Base-by-base conservation (phyloP, 805 yeast species). In the Schizosaccharomyces japonicus region DNA sequence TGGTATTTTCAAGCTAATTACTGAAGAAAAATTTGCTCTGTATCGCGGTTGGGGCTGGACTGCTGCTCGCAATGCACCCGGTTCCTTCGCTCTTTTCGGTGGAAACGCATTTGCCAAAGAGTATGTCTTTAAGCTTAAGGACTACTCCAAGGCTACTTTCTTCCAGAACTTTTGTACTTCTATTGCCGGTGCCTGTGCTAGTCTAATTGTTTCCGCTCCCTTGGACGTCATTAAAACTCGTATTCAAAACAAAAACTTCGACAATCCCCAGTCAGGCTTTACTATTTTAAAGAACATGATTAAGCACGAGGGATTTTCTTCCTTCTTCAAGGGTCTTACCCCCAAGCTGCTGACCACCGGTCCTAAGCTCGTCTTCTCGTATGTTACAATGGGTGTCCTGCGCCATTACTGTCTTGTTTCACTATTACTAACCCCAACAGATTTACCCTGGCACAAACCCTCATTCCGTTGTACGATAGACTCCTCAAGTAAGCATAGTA, bases 11-110 rank as follows among this genome's bases (percentile, higher is more conserved):
- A 79, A 73, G 64, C 82, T 90, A 58, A 61, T 90, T 51, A 59
- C 69, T 49, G 98, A 90, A 60, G 98, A 90, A 66, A 96, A 98
- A 17, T 71, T 83, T 50, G 83, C 90, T 23, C 70, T 90, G 56
- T 90, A 90, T 68, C 73, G 95, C 62, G 99, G 99, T 54, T 85
- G 95, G 94, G 96, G 95, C 50, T 90, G 99, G 99, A 90, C 99
- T 51, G 93, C 93, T 56, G 99, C 99, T 40, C 79, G 99, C 73
- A 90, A 90, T 62, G 95, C 96, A 2, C 99, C 99, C 33, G 99
- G 99, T 51, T 83, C 95, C 1, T 90, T 90, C 60, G 94, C 96
- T 15, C 69, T 90, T 50, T 90, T 90, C 56, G 99, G 99, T 56
- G 99, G 96, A 66, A 84, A 87, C 60, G 94, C 99, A 13, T 90